phyloP scores from a whole-genome alignment of 2,329 filamentous ascomycete genomes.

The Colletotrichum brevisporum region DNA sequence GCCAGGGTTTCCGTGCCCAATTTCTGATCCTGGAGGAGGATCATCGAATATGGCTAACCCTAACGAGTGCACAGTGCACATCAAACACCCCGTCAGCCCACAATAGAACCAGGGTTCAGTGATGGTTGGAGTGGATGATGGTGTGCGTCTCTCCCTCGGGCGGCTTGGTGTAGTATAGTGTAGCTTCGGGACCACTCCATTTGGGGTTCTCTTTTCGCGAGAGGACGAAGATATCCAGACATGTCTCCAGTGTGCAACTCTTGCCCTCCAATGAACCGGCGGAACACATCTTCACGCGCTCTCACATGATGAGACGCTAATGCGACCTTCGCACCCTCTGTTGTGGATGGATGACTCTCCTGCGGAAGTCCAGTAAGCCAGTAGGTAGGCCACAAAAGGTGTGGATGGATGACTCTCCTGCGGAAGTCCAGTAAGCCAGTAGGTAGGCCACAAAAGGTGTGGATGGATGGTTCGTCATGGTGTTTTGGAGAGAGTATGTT shows the following conservation, averaged over 20 bases:
- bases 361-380: slow-evolving; percentile 23
- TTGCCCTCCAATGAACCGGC: slow-evolving; percentile 26
- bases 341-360: slow-evolving; percentile 37
- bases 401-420: slow-evolving; percentile 25
- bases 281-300: slow-evolving; percentile 27
- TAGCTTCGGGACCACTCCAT: slow-evolving; percentile 5
- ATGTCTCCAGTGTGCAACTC: slow-evolving; percentile 23
- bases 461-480: slow-evolving; percentile 8
- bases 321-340: slow-evolving; percentile 35
- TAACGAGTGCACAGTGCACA: slow-evolving; percentile 33
- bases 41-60: slow-evolving; percentile 34
- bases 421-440: slow-evolving; percentile 28
- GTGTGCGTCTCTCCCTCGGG: slow-evolving; percentile 7
- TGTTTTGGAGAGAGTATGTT: slow-evolving; percentile 7
- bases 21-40: slow-evolving; percentile 40
- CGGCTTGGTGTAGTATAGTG: slow-evolving; percentile 18
- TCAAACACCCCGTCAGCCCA: slow-evolving; percentile 21
- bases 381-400: slow-evolving; percentile 15
- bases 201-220: slow-evolving; percentile 7
- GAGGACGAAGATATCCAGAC: slow-evolving; percentile 12
- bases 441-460: slow-evolving; percentile 6
- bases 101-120: slow-evolving; percentile 2
- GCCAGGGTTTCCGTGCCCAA: slow-evolving; percentile 27
- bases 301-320: slow-evolving; percentile 42
- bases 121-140: slow-evolving; percentile 19